Conservation (phyloP, 179 eudicot genomes). For the Gypsophila paniculata region DNA sequence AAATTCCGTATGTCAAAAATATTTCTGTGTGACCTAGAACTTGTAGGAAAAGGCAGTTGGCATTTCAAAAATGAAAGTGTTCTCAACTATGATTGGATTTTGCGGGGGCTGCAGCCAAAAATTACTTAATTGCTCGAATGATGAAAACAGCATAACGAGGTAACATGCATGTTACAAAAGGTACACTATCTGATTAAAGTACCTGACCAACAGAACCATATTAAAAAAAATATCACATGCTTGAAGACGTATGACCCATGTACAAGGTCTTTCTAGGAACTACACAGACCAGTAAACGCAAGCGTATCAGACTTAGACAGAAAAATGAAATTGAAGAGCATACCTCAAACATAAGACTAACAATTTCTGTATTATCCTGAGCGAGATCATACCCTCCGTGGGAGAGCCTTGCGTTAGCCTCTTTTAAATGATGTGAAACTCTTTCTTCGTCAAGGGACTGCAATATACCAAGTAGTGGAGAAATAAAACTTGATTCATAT, state of each 20-base stretch:
- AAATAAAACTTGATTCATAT: slow-evolving; percentile 64
- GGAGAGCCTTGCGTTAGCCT: slow-evolving; percentile 57
- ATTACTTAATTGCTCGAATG: neutral
- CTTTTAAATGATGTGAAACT: slow-evolving; percentile 61
- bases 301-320: neutral
- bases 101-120: neutral
- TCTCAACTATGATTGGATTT: neutral
- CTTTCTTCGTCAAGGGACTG: slow-evolving; percentile 83
- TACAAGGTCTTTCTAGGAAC: neutral
- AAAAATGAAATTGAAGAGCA: slow-evolving; percentile 1
- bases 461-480: slow-evolving; percentile 73
- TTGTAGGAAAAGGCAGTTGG: neutral
- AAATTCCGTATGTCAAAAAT: neutral
- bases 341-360: slow-evolving; percentile 93
- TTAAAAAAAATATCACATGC: neutral
- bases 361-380: slow-evolving; percentile 54
- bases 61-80: neutral
- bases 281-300: neutral
- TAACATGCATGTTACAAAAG: neutral
- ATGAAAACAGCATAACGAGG: neutral
- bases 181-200: neutral
- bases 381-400: slow-evolving; percentile 57
- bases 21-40: neutral
- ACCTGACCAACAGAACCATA: neutral
- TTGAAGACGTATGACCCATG: neutral